These are phyloP conservation scores for Fusarium sp. DNA, from an alignment of 2,329 filamentous ascomycete genomes.

Conservation along the genomic window DNA sequence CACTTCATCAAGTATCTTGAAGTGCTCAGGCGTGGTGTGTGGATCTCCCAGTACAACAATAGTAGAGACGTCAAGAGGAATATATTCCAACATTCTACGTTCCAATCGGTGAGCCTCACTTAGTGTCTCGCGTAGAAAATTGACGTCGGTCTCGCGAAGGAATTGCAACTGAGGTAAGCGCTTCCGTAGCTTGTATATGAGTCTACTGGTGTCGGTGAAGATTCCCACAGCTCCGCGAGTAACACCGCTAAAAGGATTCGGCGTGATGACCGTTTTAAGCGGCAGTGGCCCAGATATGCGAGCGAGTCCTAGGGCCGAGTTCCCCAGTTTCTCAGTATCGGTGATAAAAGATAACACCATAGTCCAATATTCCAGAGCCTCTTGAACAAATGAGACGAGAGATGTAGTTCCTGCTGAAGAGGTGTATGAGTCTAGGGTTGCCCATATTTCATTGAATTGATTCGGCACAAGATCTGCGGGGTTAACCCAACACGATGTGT, in stretches of 20 bases:
- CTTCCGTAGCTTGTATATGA: conserved; percentile 5
- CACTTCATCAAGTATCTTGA: conserved; percentile 2
- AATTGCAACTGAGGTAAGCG: conserved; percentile 1
- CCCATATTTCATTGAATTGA: conserved; percentile 5
- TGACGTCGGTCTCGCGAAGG: not conserved
- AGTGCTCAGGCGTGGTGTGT: not conserved
- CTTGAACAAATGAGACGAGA: not conserved
- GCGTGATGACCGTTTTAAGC: not conserved
- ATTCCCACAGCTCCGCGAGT: conserved; percentile 3
- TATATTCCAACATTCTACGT: not conserved
- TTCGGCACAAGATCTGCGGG: conserved; percentile 4
- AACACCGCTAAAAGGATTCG: conserved; percentile 5
- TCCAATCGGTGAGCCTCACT: not conserved
- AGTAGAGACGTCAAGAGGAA: not conserved
- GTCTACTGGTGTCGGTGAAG: conserved; percentile 2
- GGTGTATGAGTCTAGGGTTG: conserved; percentile 1
- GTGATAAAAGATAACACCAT: conserved; percentile 2
- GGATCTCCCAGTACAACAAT: conserved; percentile 3
- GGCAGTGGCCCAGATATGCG: not conserved
- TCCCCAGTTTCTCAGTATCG: not conserved
- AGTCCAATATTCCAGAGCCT: conserved; percentile 3
- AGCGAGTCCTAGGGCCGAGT: not conserved
- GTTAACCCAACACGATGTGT: conserved; percentile 4
- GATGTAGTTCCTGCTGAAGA: conserved; percentile 1
- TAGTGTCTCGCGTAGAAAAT: not conserved